Evolutionary conservation across 768 basidiomycete genomes (phyloP).

Genomic region (Sistotremastrum niveocremeum): DNA sequence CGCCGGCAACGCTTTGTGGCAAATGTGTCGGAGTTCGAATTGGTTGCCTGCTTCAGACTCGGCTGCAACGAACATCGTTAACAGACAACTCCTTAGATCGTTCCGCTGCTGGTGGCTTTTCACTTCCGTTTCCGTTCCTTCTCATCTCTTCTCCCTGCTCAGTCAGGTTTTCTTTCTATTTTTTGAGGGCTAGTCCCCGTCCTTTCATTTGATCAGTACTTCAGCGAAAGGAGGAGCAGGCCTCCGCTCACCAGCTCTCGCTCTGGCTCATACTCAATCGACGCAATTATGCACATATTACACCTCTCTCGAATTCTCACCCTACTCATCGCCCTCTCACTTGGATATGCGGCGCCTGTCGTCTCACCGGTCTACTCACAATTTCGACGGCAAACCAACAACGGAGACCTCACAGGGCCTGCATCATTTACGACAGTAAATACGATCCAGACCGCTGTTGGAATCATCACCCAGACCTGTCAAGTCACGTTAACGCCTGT

Average conservation of each 20-base stretch:
- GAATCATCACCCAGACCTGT: constrained; percentile 45
- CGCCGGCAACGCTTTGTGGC: too few relatives aligned
- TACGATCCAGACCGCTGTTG: constrained; percentile 18
- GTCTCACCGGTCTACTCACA: too few relatives aligned
- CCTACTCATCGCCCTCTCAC: too few relatives aligned
- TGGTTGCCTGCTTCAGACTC: too few relatives aligned
- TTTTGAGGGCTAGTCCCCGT: neutral
- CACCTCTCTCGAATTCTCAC: too few relatives aligned
- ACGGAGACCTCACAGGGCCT: too few relatives aligned
- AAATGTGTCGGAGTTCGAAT: too few relatives aligned
- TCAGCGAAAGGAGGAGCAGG: neutral
- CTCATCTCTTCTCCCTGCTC: neutral
- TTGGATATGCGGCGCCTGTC: too few relatives aligned
- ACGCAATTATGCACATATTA: too few relatives aligned
- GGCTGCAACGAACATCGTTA: too few relatives aligned
- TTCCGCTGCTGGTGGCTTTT: neutral
- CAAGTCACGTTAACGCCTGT: constrained; percentile 42
- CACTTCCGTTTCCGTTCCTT: neutral
- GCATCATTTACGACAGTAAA: too few relatives aligned
- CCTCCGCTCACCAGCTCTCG: neutral
- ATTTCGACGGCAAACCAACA: too few relatives aligned
- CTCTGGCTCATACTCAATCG: neutral
- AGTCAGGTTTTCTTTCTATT: neutral
- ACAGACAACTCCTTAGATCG: neutral
- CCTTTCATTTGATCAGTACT: neutral